A percentile compares a stretch with the other conserved stretches of the same genome.
These are phyloP conservation scores for Fusarium ambrosium DNA, from an alignment of 2,329 filamentous ascomycete species.

Conservation along the genomic window DNA sequence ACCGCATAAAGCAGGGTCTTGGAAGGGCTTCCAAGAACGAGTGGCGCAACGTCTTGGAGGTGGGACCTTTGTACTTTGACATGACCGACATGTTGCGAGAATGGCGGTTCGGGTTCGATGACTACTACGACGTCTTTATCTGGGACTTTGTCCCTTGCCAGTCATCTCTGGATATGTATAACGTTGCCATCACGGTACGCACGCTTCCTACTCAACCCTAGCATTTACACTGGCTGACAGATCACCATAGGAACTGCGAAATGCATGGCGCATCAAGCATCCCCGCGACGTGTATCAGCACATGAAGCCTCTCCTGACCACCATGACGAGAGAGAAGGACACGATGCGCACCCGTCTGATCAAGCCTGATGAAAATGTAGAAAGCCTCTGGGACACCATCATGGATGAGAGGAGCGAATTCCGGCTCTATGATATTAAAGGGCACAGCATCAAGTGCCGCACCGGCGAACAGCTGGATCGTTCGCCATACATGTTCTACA, in stretches of 20 bases:
- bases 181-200: conserved; percentile 34
- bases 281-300: conserved; percentile 42
- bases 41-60: conserved; percentile 40
- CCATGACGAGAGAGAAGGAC: conserved; percentile 38
- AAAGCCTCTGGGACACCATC: conserved; percentile 44
- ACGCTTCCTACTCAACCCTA: not conserved
- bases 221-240: not conserved
- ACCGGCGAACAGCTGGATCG: conserved; percentile 4
- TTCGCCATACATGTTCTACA: conserved; percentile 46
- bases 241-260: conserved; percentile 42
- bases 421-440: conserved; percentile 24
- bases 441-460: conserved; percentile 9
- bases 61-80: conserved; percentile 44
- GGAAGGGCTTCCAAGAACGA: conserved; percentile 48
- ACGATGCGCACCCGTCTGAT: conserved; percentile 45
- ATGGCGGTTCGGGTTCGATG: conserved; percentile 47
- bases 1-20: conserved; percentile 41
- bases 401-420: conserved; percentile 34
- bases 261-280: conserved; percentile 43
- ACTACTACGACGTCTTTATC: conserved; percentile 49
- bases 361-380: conserved; percentile 39
- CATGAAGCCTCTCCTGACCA: conserved; percentile 40
- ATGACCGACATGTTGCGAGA: conserved; percentile 42
- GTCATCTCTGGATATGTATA: conserved; percentile 31
- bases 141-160: conserved; percentile 47